Base-by-base conservation (phyloP, 106 monocot species). In the Phalaenopsis aphrodite region DNA sequence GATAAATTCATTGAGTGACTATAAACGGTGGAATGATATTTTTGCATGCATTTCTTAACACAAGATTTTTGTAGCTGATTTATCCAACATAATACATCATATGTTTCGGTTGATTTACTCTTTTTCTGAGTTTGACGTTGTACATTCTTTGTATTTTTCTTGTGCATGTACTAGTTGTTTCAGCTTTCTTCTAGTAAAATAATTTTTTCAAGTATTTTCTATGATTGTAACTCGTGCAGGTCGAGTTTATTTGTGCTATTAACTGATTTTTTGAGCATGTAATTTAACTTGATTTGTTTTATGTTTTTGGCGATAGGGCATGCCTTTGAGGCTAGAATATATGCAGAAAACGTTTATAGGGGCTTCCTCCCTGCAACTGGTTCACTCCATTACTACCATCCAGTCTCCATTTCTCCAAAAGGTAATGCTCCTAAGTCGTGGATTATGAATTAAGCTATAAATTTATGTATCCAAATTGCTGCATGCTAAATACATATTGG, bases 301-400 rank as follows among this genome's bases (percentile, higher is more conserved):
- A 41, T 69, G 38, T 11, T 36, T 14, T 69, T 69, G 69, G 24
- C 14, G 30, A 72, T 77, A 99, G 99, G 99, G 0, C 99, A 95
- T 90, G 87, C 99, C 12, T 99, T 99, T 90, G 99, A 99, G 84
- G 99, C 95, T 79, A 86, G 99, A 73, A 95, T 99, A 88, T 99
- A 99, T 84, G 99, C 99, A 75, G 99, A 99, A 88, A 99, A 95
- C 84, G 95, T 99, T 41, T 78, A 88, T 69, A 95, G 82, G 83
- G 99, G 99, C 76, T 99, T 99, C 86, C 99, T 99, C 78, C 99
- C 99, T 87, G 99, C 99, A 43, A 85, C 88, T 84, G 99, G 99
- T 79, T 87, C 89, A 21, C 80, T 99, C 47, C 89, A 93, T 80
- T 92, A 99, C 81, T 99, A 87, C 71, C 82, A 84, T 21, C 94